A percentile compares a stretch with the other conserved stretches of the same genome.
Conservation (phyloP, 2,329 filamentous ascomycete species). For the Zasmidium cellare region DNA sequence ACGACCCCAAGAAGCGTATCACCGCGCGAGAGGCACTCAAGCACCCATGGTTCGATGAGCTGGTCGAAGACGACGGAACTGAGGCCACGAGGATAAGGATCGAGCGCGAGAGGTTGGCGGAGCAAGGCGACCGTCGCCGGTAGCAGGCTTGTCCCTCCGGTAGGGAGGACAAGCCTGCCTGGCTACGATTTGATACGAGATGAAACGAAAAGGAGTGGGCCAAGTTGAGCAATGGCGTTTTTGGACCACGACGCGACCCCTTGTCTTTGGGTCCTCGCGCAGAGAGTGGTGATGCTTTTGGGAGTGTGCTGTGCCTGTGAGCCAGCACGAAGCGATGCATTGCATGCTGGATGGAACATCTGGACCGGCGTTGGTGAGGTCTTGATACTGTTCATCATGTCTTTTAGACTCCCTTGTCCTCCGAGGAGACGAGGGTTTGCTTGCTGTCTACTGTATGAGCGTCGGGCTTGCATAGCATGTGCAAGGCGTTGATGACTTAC, state of each 20-base stretch:
- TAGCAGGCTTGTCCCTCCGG: too few species aligned
- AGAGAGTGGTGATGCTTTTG: not conserved
- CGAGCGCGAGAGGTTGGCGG: constrained; percentile 29
- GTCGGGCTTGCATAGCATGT: not conserved
- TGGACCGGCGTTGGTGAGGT: not conserved
- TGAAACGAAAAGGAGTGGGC: not conserved
- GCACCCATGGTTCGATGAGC: constrained; percentile 67
- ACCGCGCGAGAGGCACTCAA: constrained; percentile 65
- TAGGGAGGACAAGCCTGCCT: not conserved
- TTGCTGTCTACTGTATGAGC: not conserved
- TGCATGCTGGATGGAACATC: not conserved
- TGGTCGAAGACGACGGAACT: constrained; percentile 64
- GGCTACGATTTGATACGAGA: not conserved
- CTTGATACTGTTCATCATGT: not conserved
- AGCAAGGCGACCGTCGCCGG: constrained; percentile 17
- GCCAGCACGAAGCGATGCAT: constrained; percentile 4
- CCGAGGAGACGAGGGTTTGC: not conserved
- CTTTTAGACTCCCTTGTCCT: not conserved
- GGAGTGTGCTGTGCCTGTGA: not conserved
- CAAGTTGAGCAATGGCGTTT: not conserved
- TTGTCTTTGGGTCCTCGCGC: not conserved
- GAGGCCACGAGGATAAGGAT: constrained; percentile 59
- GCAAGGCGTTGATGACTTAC: not conserved
- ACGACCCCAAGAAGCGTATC: constrained; percentile 65
- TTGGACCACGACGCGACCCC: not conserved